Base-by-base conservation (phyloP, 2,329 filamentous ascomycete genomes). In the Metarhizium robertsii region DNA sequence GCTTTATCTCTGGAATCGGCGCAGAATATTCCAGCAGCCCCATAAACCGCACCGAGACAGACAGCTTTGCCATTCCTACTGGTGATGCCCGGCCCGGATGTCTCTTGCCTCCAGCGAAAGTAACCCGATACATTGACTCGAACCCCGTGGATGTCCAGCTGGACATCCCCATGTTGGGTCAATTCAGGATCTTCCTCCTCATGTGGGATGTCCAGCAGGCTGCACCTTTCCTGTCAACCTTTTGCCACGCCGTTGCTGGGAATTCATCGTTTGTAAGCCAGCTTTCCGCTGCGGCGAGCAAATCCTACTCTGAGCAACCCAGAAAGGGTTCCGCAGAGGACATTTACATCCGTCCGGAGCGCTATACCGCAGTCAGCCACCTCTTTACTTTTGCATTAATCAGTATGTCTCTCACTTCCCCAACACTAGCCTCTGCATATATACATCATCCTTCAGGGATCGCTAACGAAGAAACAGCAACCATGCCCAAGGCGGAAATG, bases 101-200 rank as follows among this genome's bases (percentile, higher is more conserved):
- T 52, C 71, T 80, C 25, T 74, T 88, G 30, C 79, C 84, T 3
- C 87, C 87, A 2, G 84, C 84, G 45, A 87, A 83, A 68, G 86
- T 86, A 18, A 87, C 85, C 0, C 79, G 88, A 32, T 90, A 86
- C 65, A 80, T 90, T 53, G 88, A 92, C 68, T 84, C 87, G 3
- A 92, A 91, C 62, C 87, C 87, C 0, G 82, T 92, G 46, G 85
- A 91, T 61, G 73, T 91, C 32, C 86, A 92, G 66, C 80, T 90
- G 6, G 88, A 91, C 64, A 88, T 91, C 48, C 88, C 88, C 1
- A 80, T 90, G 69, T 74, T 91, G 6, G 85, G 87, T 30, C 88
- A 92, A 64, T 92, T 91, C 73, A 80, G 86, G 51, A 79, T 90
- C 49, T 90, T 88, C 67, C 78, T 91, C 58, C 79, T 92, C 58